Base-by-base conservation (phyloP, 2,329 filamentous ascomycete genomes). In the Penicillium sp. region DNA sequence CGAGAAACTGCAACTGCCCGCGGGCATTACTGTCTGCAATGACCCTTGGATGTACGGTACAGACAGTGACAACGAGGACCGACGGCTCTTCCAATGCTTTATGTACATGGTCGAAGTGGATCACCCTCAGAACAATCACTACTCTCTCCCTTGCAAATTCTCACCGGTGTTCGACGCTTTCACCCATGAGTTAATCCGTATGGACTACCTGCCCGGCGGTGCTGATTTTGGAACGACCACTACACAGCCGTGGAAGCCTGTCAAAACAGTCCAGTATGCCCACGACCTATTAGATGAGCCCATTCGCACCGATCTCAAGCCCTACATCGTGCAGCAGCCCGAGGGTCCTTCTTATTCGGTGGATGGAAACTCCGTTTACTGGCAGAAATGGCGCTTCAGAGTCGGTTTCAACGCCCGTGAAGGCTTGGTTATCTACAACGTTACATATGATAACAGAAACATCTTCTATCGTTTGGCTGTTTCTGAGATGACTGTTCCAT, bases 1-100 rank as follows among this genome's bases (percentile, higher is more conserved):
- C 50, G 80, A 79, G 38, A 86, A 86, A 65, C 67, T 86, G 55
- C 70, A 85, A 55, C 73, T 86, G 2, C 84, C 84, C 0, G 72
- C 82, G 59, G 83, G 82, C 30, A 77, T 83, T 3, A 77, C 78
- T 2, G 76, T 86, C 26, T 80, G 84, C 59, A 79, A 78, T 48
- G 84, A 86, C 57, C 83, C 83, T 1, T 91, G 88, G 88, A 89
- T 89, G 45, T 91, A 90, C 62, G 84, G 81, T 71, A 73, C 69
- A 4, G 73, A 76, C 35, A 65, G 66, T 36, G 58, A 64, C 5
- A 73, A 74, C n/a, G 73, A 76, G 55, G 69, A 64, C 11, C 68
- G 73, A 22, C 72, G 73, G 3, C 66, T 76, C 12, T 73, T 74
- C 55, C 73, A 76, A 57, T 74, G 71, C 54, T 76, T 74, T 46